These are phyloP conservation scores for Penicillium crustosum DNA, from an alignment of 2,329 filamentous ascomycete species.

Conservation along the genomic window DNA sequence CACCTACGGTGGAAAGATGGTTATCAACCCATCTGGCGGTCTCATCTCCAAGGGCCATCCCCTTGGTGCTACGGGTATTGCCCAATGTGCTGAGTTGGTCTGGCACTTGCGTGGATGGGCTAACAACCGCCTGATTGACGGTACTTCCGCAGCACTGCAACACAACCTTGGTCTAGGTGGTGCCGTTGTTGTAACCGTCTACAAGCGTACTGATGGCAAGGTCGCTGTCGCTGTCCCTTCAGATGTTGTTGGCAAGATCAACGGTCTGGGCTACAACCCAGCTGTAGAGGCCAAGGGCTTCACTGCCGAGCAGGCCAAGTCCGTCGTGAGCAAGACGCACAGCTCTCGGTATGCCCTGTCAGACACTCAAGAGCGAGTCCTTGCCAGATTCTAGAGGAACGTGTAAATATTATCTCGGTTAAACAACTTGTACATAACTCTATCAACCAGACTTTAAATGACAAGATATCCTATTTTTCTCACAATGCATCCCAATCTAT, in stretches of 20 bases:
- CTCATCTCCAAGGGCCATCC: conserved; percentile 96
- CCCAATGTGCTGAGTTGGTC: conserved; percentile 90
- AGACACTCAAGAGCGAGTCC: conserved; percentile 72
- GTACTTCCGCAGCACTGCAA: conserved; percentile 74
- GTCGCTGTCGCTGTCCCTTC: conserved; percentile 61
- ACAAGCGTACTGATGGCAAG: conserved; percentile 77
- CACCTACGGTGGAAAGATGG: conserved; percentile 78
- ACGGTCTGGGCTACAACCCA: conserved; percentile 83
- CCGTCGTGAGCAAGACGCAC: conserved; percentile 68
- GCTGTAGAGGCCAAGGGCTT: conserved; percentile 87
- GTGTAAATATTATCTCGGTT: not conserved
- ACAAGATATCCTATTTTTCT: conserved; percentile 3
- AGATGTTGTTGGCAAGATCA: conserved; percentile 64
- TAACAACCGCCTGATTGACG: conserved; percentile 73
- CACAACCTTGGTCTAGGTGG: conserved; percentile 93
- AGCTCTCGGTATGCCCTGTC: conserved; percentile 73
- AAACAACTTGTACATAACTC: conserved; percentile 15
- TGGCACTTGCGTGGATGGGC: conserved; percentile 97
- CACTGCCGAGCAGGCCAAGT: conserved; percentile 70
- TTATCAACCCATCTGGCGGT: conserved; percentile 91
- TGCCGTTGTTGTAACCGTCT: conserved; percentile 86
- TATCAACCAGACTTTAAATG: not conserved
- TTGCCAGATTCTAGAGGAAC: conserved; percentile 58
- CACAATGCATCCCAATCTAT: not conserved
- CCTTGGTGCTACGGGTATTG: conserved; percentile 88